Evolutionary conservation across 2,329 filamentous ascomycete genomes (phyloP).

Genomic region (Aureobasidium sp.): DNA sequence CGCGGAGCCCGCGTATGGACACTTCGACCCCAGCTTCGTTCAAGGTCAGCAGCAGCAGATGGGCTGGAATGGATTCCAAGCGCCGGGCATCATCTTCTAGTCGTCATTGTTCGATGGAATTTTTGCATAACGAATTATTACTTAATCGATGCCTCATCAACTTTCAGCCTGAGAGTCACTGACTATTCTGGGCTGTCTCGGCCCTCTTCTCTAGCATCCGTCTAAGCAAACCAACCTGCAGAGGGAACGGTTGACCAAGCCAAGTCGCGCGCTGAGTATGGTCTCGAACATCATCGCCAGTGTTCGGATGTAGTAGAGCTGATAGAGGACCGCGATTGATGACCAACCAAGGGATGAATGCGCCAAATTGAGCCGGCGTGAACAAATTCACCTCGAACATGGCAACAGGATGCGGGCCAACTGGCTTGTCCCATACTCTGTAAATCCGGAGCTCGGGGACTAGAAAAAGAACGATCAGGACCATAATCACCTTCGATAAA

Average conservation of each 20-base stretch:
- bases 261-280: conserved; percentile 65
- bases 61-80: conserved; percentile 23
- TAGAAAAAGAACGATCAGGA: conserved; percentile 33
- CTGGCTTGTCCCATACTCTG: conserved; percentile 63
- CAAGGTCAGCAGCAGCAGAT: conserved; percentile 22
- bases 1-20: conserved; percentile 24
- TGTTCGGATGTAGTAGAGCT: conserved; percentile 77
- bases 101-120: neutral
- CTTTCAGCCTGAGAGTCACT: too few relatives aligned
- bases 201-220: conserved; percentile 20
- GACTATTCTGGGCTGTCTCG: neutral
- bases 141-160: too few relatives aligned
- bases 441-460: conserved; percentile 84
- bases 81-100: conserved; percentile 25
- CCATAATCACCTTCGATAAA: too few relatives aligned
- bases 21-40: conserved; percentile 25
- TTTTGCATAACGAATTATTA: too few relatives aligned
- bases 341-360: conserved; percentile 78
- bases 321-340: conserved; percentile 75
- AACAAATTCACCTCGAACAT: conserved; percentile 95
- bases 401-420: conserved; percentile 74
- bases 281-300: conserved; percentile 54
- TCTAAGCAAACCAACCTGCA: conserved; percentile 51
- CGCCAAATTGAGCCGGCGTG: conserved; percentile 77
- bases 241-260: conserved; percentile 60